Evolutionary conservation across 1,284 basidiomycete genomes (phyloP), one percentile per base, ranked within the genome.

Genomic region (Trametes hirsuta): DNA sequence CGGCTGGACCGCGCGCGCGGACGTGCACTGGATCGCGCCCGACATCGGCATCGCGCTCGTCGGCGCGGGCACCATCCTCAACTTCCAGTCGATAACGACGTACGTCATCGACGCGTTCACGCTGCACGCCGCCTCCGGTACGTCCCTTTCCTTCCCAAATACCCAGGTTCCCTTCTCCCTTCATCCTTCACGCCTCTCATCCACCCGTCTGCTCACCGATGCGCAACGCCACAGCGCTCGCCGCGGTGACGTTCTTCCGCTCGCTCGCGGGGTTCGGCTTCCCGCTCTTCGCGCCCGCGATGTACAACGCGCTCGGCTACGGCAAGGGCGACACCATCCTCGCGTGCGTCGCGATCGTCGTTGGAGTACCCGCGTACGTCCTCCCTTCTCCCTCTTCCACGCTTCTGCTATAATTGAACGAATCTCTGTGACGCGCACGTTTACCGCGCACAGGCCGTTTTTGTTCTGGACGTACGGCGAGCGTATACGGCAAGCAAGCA

Each of bases 91-190:
- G 4, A 84, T 86, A 18, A 84, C 86, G 67, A 83, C 81, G 0
- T 88, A 91, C 62, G 77, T 90, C 57, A 82, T 90, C 35, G 87
- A 89, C 65, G 74, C 84, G 0, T 91, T 89, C 71, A 84, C 87
- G 0, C 72, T 88, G 30, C 80, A 88, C 67, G 82, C 87, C 39
- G 87, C 87, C 9, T 86, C 85, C 36, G 84, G 82, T 83, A 61
- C 30, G 75, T 69, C 9, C 5, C 30, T 39, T 45, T 18, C 21
- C 40, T 9, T 68, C 21, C 57, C 21, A 59, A 68, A 18, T 18
- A 18, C 62, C 66, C 48, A 67, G 70, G 52, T 56, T 8, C 1
- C 30, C 8, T 8, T 8, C 67, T 35, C 24, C 18, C 44, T 5
- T 6, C 25, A 11, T 14, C 11, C 15, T 39, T 24, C 36, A 4